Percentiles rank a stretch among this genome's conserved stretches.
Conservation (phyloP, 805 yeast species). For the Torulaspora maleeae region DNA sequence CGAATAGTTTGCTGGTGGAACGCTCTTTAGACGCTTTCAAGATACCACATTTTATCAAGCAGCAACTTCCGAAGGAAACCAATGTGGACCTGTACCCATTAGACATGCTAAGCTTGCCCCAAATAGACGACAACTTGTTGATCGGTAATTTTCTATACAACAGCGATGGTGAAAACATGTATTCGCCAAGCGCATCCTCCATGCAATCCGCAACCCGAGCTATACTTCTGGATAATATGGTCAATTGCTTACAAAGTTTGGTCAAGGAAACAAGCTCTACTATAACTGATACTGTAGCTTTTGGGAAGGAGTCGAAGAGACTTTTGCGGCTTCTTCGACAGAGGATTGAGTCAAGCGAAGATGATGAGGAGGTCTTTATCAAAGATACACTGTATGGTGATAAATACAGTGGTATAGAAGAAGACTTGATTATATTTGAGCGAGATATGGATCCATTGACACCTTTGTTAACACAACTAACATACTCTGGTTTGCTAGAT, state of each 20-base stretch:
- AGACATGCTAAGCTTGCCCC: conserved; percentile 27
- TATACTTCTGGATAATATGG: conserved; percentile 29
- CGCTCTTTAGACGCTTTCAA: conserved; percentile 1
- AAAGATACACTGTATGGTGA: conserved; percentile 32
- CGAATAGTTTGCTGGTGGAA: conserved; percentile 9
- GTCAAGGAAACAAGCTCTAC: conserved; percentile 23
- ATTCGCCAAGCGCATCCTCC: conserved; percentile 21
- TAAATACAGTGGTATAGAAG: conserved; percentile 43
- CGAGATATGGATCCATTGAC: conserved; percentile 70
- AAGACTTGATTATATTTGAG: conserved; percentile 75
- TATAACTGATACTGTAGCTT: conserved; percentile 25
- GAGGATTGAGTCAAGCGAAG: conserved; percentile 13
- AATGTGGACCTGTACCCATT: conserved; percentile 18
- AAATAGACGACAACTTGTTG: conserved; percentile 28
- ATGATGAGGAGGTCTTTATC: conserved; percentile 21
- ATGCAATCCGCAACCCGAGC: conserved; percentile 26
- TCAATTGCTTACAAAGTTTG: conserved; percentile 22
- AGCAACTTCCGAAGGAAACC: conserved; percentile 15
- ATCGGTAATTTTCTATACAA: conserved; percentile 24
- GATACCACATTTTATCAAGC: conserved; percentile 24
- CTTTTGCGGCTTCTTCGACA: conserved; percentile 20
- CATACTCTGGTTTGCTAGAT: conserved; percentile 77
- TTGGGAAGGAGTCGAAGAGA: conserved; percentile 26
- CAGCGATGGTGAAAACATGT: conserved; percentile 26
- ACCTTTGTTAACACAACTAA: conserved; percentile 68